phyloP scores from a whole-genome alignment of 2,329 filamentous ascomycete species.

The Alternaria sp. region DNA sequence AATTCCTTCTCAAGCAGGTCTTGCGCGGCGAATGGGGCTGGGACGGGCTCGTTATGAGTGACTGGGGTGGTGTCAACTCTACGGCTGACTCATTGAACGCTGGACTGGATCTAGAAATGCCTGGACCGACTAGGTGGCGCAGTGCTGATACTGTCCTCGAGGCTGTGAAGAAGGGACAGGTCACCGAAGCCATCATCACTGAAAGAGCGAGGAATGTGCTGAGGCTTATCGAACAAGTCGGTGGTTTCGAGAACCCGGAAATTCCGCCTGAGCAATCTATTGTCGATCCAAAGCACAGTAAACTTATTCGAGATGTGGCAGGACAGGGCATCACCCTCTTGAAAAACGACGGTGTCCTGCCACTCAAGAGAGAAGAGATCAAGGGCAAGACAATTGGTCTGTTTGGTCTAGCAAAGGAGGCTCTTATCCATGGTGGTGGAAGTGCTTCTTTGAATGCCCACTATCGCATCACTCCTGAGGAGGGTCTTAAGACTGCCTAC shows the following conservation, averaged over 20 bases:
- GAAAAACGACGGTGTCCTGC: slow-evolving; percentile 75
- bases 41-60: slow-evolving; percentile 71
- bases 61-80: slow-evolving; percentile 64
- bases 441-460: slow-evolving; percentile 41
- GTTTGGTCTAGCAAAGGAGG: slow-evolving; percentile 71
- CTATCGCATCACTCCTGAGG: slow-evolving; percentile 39
- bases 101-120: slow-evolving; percentile 52
- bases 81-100: slow-evolving; percentile 48
- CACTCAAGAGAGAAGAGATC: slow-evolving; percentile 67
- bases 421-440: slow-evolving; percentile 47
- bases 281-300: slow-evolving; percentile 67
- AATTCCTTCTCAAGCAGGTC: slow-evolving; percentile 71
- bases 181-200: slow-evolving; percentile 50
- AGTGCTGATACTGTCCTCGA: slow-evolving; percentile 69
- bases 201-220: slow-evolving; percentile 49
- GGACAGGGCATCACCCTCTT: slow-evolving; percentile 75
- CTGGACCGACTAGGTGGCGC: slow-evolving; percentile 69
- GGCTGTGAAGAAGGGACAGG: slow-evolving; percentile 58
- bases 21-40: slow-evolving; percentile 78
- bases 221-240: slow-evolving; percentile 73
- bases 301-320: slow-evolving; percentile 70
- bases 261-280: slow-evolving; percentile 68
- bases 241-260: slow-evolving; percentile 68
- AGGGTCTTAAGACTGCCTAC: slow-evolving; percentile 38
- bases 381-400: slow-evolving; percentile 69